phyloP scores from a whole-genome alignment of 2,329 filamentous ascomycete species.

The Gliomastix tumulicola region DNA sequence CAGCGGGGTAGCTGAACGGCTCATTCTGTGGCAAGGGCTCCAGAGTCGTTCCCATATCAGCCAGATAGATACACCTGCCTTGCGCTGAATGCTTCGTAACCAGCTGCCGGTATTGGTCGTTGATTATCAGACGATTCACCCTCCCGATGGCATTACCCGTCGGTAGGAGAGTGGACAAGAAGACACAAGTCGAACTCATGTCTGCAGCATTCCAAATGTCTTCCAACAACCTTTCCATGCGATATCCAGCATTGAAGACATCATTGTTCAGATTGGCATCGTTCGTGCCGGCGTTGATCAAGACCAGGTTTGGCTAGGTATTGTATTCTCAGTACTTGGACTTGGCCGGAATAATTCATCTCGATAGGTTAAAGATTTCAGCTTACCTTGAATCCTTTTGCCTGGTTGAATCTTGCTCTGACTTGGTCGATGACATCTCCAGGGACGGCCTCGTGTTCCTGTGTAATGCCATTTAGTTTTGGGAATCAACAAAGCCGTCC shows the following conservation, averaged over 20 bases:
- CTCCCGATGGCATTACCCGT: background rate
- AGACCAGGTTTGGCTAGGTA: constrained; percentile 26
- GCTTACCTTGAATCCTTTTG: background rate
- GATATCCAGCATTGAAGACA: constrained; percentile 16
- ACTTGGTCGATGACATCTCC: background rate
- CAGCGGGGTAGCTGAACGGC: too few species aligned
- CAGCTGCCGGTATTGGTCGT: background rate
- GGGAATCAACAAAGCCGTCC: background rate
- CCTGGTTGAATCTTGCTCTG: background rate
- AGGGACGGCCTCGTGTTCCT: background rate
- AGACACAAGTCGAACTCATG: constrained; percentile 16
- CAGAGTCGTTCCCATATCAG: too few species aligned
- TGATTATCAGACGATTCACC: background rate
- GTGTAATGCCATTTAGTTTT: background rate
- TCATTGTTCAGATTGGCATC: constrained; percentile 27
- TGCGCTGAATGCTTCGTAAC: background rate
- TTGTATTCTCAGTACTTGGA: background rate
- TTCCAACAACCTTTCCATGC: constrained; percentile 24
- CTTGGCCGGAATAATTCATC: background rate
- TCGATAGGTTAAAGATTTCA: too few species aligned
- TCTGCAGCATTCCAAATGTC: constrained; percentile 15
- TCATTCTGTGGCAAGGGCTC: too few species aligned
- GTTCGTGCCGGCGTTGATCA: constrained; percentile 36
- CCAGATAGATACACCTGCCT: background rate
- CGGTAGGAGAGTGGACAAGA: constrained; percentile 28